These are phyloP conservation scores for Coniochaeta sp. DNA, from an alignment of 2,329 filamentous ascomycete species.

Conservation along the genomic window DNA sequence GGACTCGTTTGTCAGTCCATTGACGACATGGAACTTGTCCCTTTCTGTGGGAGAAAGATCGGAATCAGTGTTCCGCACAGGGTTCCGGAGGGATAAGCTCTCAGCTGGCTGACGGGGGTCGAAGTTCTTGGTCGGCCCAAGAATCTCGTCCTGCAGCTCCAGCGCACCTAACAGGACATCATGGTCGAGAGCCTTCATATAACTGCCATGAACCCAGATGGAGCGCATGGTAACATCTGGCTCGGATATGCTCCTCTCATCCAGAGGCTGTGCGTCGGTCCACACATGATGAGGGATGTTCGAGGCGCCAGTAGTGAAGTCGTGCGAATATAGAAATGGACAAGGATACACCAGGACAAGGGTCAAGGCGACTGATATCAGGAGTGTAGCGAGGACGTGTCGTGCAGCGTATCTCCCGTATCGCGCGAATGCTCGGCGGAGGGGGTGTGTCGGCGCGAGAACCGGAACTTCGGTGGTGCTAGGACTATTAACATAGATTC, in stretches of 20 bases:
- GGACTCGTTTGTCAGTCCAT: slow-evolving; percentile 52
- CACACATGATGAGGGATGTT: slow-evolving; percentile 73
- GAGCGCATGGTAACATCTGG: slow-evolving; percentile 76
- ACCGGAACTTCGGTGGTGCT: slow-evolving; percentile 70
- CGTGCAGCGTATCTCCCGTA: slow-evolving; percentile 65
- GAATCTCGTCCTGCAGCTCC: slow-evolving; percentile 60
- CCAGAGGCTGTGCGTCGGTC: slow-evolving; percentile 63
- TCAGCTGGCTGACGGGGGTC: slow-evolving; percentile 32
- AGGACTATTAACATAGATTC: slow-evolving; percentile 9
- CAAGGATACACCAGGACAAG: slow-evolving; percentile 67
- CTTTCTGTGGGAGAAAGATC: slow-evolving; percentile 37
- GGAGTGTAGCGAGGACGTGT: slow-evolving; percentile 66
- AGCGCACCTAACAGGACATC: slow-evolving; percentile 60
- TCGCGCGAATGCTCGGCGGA: slow-evolving; percentile 56
- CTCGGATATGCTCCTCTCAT: slow-evolving; percentile 37
- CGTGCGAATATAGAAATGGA: slow-evolving; percentile 65
- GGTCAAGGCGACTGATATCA: slow-evolving; percentile 65
- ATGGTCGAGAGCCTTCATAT: slow-evolving; percentile 66
- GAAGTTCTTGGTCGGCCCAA: slow-evolving; percentile 53
- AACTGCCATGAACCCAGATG: slow-evolving; percentile 73
- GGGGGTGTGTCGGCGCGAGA: slow-evolving; percentile 55
- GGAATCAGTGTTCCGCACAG: slow-evolving; percentile 19
- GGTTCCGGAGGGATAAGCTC: slow-evolving; percentile 19
- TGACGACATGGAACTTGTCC: slow-evolving; percentile 49
- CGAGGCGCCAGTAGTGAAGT: slow-evolving; percentile 63